Conservation (phyloP, 2,329 filamentous ascomycete genomes). For the Talaromyces verruculosus region DNA sequence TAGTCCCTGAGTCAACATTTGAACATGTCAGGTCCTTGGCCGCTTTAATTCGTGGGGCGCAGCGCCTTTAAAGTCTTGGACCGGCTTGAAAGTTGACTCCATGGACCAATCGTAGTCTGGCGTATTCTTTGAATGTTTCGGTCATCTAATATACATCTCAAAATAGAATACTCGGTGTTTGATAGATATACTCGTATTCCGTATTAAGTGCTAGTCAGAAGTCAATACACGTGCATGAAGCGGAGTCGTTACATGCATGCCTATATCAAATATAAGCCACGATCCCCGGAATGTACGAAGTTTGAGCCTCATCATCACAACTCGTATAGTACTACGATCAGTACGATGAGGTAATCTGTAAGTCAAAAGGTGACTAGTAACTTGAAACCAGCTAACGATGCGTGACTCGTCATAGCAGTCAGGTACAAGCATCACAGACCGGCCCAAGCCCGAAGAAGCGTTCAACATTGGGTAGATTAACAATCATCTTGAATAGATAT, state of each 20-base stretch:
- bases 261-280: neutral
- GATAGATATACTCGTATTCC: neutral
- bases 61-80: conserved; percentile 2
- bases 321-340: neutral
- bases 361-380: no score
- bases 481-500: conserved; percentile 18
- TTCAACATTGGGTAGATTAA: neutral
- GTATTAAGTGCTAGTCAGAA: neutral
- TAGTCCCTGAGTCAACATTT: neutral
- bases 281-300: neutral
- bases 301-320: neutral
- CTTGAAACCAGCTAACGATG: neutral
- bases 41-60: conserved; percentile 11
- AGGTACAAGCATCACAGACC: neutral
- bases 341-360: no score
- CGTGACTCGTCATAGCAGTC: neutral
- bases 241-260: neutral
- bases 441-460: no score
- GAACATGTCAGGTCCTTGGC: neutral
- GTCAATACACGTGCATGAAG: conserved; percentile 4
- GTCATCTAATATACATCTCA: neutral
- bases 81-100: neutral
- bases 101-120: neutral
- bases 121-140: neutral
- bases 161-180: neutral